Conservation (phyloP, 768 basidiomycete genomes). For the Boletales sp. region DNA sequence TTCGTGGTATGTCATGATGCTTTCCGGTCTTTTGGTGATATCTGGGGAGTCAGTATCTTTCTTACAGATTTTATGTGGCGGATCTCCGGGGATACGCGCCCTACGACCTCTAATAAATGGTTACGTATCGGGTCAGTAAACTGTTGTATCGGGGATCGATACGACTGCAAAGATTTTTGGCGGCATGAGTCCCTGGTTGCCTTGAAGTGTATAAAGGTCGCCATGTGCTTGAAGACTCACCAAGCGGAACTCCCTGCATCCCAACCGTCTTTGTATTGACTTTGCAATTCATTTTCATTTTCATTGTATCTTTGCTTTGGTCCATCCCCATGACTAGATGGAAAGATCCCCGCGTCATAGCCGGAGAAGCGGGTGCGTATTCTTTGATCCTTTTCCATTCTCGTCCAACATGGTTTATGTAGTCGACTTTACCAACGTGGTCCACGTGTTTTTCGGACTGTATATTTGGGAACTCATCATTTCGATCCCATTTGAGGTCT, state of each 20-base stretch:
- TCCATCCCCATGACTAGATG: constrained; percentile 24
- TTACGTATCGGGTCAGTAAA: constrained; percentile 18
- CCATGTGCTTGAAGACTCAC: constrained; percentile 1
- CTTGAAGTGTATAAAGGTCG: constrained; percentile 20
- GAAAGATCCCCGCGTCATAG: constrained; percentile 21
- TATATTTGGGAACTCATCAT: constrained; percentile 66
- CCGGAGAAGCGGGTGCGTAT: constrained; percentile 21
- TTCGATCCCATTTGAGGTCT: constrained; percentile 67
- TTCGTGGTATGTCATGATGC: too few relatives aligned
- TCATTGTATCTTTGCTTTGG: constrained; percentile 8
- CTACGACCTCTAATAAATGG: too few relatives aligned
- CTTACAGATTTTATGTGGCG: too few relatives aligned
- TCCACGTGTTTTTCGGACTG: constrained; percentile 62
- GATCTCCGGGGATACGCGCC: too few relatives aligned
- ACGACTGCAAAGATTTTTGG: constrained; percentile 4
- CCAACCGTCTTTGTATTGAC: constrained; percentile 7
- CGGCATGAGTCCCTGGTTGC: constrained; percentile 11
- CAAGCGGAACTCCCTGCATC: constrained; percentile 1
- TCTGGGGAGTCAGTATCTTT: too few relatives aligned
- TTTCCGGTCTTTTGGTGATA: too few relatives aligned
- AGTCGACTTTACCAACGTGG: constrained; percentile 59
- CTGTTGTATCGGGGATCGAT: constrained; percentile 7
- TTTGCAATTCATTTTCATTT: constrained; percentile 4
- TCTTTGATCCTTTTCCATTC: neutral
- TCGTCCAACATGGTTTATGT: constrained; percentile 1